phyloP scores from a whole-genome alignment of 257 asterid species.

The Salvia rosmarinus region DNA sequence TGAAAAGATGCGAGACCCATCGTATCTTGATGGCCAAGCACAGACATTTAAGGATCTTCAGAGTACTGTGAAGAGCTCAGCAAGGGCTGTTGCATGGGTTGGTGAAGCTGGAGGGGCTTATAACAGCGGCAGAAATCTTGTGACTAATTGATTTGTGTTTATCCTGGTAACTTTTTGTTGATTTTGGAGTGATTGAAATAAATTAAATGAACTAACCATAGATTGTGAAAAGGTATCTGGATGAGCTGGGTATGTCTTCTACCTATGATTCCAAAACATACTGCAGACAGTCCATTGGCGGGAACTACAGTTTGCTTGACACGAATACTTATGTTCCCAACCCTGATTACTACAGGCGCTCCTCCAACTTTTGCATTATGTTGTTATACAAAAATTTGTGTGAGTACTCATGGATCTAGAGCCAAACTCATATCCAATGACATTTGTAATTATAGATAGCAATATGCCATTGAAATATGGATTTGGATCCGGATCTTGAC shows the following conservation, averaged over 20 bases:
- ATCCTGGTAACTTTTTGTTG: conserved; percentile 60
- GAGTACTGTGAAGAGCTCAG: conserved; percentile 43
- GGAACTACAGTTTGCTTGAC: conserved; percentile 85
- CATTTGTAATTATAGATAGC: too few relatives aligned
- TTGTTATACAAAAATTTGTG: too few relatives aligned
- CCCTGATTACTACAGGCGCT: conserved; percentile 90
- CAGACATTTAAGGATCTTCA: conserved; percentile 56
- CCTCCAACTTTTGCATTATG: not conserved
- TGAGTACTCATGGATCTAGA: too few relatives aligned
- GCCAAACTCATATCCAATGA: too few relatives aligned
- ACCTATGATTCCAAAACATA: conserved; percentile 68
- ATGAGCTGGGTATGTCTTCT: conserved; percentile 92
- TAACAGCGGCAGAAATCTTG: conserved; percentile 75
- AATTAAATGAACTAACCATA: not conserved
- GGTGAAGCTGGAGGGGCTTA: conserved; percentile 90
- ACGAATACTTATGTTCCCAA: conserved; percentile 67
- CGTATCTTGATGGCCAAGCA: conserved; percentile 67
- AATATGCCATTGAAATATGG: too few relatives aligned
- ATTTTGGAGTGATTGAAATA: not conserved
- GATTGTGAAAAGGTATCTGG: conserved; percentile 63
- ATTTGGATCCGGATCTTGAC: too few relatives aligned
- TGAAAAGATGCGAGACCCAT: conserved; percentile 73
- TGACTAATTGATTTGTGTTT: conserved; percentile 76
- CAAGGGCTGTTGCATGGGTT: conserved; percentile 66
- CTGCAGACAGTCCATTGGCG: conserved; percentile 93